These are phyloP conservation scores for Alternaria ethzedia DNA, from an alignment of 2,329 filamentous ascomycete genomes.

Conservation along the genomic window DNA sequence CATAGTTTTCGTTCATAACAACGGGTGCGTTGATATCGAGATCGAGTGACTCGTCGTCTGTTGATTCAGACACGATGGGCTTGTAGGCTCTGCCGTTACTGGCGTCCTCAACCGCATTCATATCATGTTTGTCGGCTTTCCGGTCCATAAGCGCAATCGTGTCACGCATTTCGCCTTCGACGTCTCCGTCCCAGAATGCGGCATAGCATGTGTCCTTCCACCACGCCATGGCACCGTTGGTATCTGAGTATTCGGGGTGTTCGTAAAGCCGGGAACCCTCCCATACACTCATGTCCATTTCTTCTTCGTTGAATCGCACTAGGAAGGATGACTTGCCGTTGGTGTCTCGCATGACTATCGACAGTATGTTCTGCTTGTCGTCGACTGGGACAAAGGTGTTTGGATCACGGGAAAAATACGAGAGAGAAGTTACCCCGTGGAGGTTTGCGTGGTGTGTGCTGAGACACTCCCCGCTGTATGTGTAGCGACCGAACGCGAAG, in stretches of 20 bases:
- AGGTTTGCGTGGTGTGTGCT: not conserved
- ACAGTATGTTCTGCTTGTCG: not conserved
- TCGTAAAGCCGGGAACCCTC: not conserved
- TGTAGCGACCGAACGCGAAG: slow-evolving; percentile 13
- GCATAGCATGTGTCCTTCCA: slow-evolving; percentile 26
- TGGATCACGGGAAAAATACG: not conserved
- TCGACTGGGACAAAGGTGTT: slow-evolving; percentile 8
- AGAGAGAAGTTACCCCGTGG: not conserved
- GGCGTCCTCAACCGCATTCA: not conserved
- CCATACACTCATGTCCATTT: slow-evolving; percentile 10
- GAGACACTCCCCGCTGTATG: slow-evolving; percentile 16
- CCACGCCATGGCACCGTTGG: slow-evolving; percentile 3
- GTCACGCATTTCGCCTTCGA: not conserved
- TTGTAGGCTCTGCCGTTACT: not conserved
- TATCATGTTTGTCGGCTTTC: not conserved
- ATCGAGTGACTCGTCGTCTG: not conserved
- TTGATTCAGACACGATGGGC: not conserved
- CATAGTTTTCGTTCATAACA: slow-evolving; percentile 11
- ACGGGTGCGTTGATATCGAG: not conserved
- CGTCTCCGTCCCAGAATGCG: not conserved
- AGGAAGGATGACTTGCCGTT: not conserved
- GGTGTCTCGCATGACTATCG: not conserved
- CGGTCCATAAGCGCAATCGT: slow-evolving; percentile 4
- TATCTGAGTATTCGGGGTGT: not conserved
- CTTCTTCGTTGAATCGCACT: slow-evolving; percentile 23